These are phyloP conservation scores for Bertia moriformis DNA, from an alignment of 2,329 filamentous ascomycete genomes.

Conservation along the genomic window DNA sequence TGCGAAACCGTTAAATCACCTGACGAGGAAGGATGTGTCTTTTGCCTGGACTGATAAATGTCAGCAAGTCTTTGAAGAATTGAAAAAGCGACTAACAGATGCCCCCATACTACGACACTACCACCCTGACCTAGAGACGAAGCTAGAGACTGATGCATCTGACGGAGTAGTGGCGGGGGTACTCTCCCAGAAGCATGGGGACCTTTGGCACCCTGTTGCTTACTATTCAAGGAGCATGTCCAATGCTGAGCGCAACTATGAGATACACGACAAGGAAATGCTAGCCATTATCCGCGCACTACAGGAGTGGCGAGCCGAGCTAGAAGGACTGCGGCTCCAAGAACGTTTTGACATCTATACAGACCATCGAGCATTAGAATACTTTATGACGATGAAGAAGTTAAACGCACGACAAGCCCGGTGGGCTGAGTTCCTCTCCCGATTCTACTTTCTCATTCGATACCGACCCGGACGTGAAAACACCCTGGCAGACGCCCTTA, in stretches of 20 bases:
- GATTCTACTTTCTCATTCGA: constrained; percentile 10
- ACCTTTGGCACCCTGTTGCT: constrained; percentile 2
- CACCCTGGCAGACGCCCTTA: constrained; percentile 7
- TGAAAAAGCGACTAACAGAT: constrained; percentile 7
- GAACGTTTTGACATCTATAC: constrained; percentile 6
- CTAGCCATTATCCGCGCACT: constrained; percentile 9
- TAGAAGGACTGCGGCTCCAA: constrained; percentile 5
- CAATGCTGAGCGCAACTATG: constrained; percentile 9
- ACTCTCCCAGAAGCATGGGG: constrained; percentile 6
- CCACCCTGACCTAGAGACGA: constrained; percentile 5
- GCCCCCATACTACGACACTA: constrained; percentile 6
- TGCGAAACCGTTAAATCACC: constrained; percentile 7
- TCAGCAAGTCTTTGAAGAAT: constrained; percentile 7
- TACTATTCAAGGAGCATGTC: constrained; percentile 7
- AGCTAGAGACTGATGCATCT: constrained; percentile 9
- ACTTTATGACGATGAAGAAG: constrained; percentile 11
- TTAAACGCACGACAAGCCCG: constrained; percentile 10
- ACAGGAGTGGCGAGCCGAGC: constrained; percentile 10
- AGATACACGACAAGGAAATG: constrained; percentile 12
- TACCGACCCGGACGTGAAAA: constrained; percentile 7
- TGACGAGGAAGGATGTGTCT: constrained; percentile 6
- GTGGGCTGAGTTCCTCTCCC: constrained; percentile 9
- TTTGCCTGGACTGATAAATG: constrained; percentile 4
- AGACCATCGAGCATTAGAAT: constrained; percentile 12
- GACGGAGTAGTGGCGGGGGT: constrained; percentile 6